Evolutionary conservation across 345 rosid species (phyloP).

Genomic region (Linum tenue): DNA sequence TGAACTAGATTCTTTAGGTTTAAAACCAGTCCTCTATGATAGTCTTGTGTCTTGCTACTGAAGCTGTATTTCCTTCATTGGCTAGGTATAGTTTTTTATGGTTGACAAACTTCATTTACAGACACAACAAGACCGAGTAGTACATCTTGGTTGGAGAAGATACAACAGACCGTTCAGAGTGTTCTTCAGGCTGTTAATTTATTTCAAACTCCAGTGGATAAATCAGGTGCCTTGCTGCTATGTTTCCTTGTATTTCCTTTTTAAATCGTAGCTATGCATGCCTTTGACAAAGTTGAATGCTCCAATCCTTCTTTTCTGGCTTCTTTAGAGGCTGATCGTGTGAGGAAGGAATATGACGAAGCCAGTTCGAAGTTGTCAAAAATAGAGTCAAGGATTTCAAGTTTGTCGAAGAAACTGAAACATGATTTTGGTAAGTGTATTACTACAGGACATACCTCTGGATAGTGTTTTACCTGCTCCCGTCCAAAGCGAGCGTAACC

Average conservation of each 20-base stretch:
- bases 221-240: constrained; percentile 42
- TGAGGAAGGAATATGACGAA: constrained; percentile 79
- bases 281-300: background rate
- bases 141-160: constrained; percentile 79
- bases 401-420: constrained; percentile 65
- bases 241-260: background rate
- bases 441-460: constrained; percentile 10
- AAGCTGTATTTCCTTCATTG: constrained; percentile 9
- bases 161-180: constrained; percentile 47
- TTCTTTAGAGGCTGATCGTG: constrained; percentile 60
- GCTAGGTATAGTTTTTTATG: background rate
- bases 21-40: constrained; percentile 4
- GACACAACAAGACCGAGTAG: constrained; percentile 36
- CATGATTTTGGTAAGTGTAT: constrained; percentile 78
- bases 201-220: constrained; percentile 64
- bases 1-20: constrained; percentile 57
- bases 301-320: constrained; percentile 14
- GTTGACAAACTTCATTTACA: constrained; percentile 13
- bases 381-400: constrained; percentile 73
- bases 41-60: background rate
- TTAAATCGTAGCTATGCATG: constrained; percentile 4
- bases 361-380: constrained; percentile 65
- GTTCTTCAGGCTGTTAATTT: constrained; percentile 66
- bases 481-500: background rate
- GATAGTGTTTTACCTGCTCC: constrained; percentile 8